Conservation (phyloP, 192 early-diverging fungal species). For the Pilobolus umbonatus region DNA sequence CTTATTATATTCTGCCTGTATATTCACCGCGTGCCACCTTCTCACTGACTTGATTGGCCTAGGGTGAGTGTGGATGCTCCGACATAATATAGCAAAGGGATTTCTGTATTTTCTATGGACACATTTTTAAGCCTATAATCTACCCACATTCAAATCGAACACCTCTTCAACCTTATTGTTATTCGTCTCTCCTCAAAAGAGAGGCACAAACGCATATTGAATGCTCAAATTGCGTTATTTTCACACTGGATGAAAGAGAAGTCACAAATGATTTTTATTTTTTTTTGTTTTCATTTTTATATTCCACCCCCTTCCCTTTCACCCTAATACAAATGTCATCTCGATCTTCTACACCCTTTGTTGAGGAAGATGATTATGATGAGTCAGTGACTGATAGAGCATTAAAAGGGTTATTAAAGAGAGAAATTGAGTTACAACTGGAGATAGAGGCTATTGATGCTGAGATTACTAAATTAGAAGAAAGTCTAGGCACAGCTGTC, state of each 20-base stretch:
- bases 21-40: slow-evolving; percentile 4
- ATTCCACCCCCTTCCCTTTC: background rate
- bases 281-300: background rate
- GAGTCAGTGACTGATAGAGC: slow-evolving; percentile 15
- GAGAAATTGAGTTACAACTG: slow-evolving; percentile 51
- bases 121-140: no score
- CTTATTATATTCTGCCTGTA: background rate
- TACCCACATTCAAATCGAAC: no score
- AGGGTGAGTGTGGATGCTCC: no score
- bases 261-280: no score
- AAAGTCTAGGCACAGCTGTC: slow-evolving; percentile 4
- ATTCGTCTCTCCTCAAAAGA: no score
- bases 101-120: no score
- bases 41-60: background rate
- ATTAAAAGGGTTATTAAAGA: slow-evolving; percentile 35
- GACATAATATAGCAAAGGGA: no score
- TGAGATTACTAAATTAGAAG: slow-evolving; percentile 26
- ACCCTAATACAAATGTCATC: background rate
- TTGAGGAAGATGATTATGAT: slow-evolving; percentile 8
- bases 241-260: no score
- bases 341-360: background rate
- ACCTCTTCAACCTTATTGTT: no score
- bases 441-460: slow-evolving; percentile 41
- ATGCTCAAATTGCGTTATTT: no score
- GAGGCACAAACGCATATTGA: no score